Evolutionary conservation across 306 rosid genomes (phyloP).

Genomic region (cucumber (Cucumis sativus)): DNA sequence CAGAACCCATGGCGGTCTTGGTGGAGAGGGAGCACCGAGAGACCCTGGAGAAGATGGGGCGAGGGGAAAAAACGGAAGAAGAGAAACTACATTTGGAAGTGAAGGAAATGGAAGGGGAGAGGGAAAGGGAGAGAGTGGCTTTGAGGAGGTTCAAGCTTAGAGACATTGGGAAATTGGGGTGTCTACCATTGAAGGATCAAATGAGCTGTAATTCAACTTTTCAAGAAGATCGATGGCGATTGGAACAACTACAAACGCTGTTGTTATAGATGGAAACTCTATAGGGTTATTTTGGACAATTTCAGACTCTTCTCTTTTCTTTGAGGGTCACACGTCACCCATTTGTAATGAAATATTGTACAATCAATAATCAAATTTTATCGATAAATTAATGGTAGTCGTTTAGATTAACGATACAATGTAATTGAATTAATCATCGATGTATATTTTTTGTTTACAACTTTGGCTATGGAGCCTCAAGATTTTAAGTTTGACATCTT

Average conservation of each 20-base stretch:
- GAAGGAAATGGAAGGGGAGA: background rate
- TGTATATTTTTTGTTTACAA: too few relatives aligned
- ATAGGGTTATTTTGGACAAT: too few relatives aligned
- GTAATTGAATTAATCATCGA: too few relatives aligned
- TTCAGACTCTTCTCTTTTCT: too few relatives aligned
- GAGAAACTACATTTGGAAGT: background rate
- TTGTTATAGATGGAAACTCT: background rate
- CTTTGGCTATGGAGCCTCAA: too few relatives aligned
- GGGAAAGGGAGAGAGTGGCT: background rate
- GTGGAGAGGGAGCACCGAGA: constrained; percentile 19
- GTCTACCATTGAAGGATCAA: background rate
- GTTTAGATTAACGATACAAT: too few relatives aligned
- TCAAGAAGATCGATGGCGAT: background rate
- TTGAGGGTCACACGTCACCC: too few relatives aligned
- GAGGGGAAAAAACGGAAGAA: background rate
- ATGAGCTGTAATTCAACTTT: background rate
- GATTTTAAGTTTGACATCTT: too few relatives aligned
- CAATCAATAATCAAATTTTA: too few relatives aligned
- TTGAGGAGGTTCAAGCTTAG: background rate
- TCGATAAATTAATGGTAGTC: too few relatives aligned
- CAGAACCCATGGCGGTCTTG: constrained; percentile 39
- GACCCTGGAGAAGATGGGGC: constrained; percentile 5
- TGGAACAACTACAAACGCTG: background rate
- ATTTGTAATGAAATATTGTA: too few relatives aligned
- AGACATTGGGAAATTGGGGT: background rate